A percentile compares a stretch with the other conserved stretches of the same genome.
Evolutionary conservation across 148 eudicot genomes (phyloP).

Genomic region (Euryodendron excelsum): DNA sequence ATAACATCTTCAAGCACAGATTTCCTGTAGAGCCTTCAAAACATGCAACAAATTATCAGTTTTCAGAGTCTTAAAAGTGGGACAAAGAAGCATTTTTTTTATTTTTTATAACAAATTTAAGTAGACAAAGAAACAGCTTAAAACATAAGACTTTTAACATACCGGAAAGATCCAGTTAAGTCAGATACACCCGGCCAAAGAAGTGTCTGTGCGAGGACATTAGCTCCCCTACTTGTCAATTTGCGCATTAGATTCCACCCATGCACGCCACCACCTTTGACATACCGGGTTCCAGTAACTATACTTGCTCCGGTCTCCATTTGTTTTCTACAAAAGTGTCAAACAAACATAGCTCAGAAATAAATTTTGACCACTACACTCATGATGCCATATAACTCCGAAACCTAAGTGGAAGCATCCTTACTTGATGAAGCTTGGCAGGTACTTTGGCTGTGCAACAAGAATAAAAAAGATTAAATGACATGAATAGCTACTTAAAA

Average conservation of each 20-base stretch:
- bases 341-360: background rate
- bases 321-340: constrained; percentile 61
- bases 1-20: constrained; percentile 91
- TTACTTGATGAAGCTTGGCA: constrained; percentile 92
- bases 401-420: constrained; percentile 17
- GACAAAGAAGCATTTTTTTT: too few relatives aligned
- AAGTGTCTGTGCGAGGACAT: constrained; percentile 93
- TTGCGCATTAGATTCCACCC: constrained; percentile 99
- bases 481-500: background rate
- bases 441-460: constrained; percentile 81
- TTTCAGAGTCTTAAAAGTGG: background rate
- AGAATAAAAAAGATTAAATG: constrained; percentile 10
- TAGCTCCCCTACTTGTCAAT: constrained; percentile 96
- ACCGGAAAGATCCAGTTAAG: constrained; percentile 97
- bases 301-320: constrained; percentile 88
- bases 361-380: background rate
- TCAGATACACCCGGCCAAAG: constrained; percentile 99
- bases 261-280: constrained; percentile 91
- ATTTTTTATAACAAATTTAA: too few relatives aligned
- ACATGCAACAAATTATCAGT: background rate
- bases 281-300: constrained; percentile 96
- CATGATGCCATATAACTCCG: background rate
- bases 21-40: constrained; percentile 64
- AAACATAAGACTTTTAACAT: background rate
- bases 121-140: background rate